Evolutionary conservation across 2,329 filamentous ascomycete genomes (phyloP).

Genomic region (Trichophyton simii): DNA sequence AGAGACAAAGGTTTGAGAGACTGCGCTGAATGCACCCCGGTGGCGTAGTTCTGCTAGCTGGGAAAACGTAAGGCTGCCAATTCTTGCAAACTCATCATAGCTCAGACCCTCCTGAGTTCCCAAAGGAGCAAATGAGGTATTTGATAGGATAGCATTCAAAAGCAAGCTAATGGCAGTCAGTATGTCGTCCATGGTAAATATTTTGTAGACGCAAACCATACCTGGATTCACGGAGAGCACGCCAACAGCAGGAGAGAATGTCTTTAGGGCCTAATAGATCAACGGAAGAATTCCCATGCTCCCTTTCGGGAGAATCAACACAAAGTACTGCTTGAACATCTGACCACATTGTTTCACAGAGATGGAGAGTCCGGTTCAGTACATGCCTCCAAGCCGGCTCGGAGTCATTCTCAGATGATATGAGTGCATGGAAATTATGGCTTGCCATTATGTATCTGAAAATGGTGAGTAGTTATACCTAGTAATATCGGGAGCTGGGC

Average conservation of each 20-base stretch:
- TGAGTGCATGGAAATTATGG: slow-evolving; percentile 24
- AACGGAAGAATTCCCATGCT: slow-evolving; percentile 53
- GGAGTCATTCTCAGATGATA: slow-evolving; percentile 18
- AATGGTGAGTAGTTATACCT: slow-evolving; percentile 2
- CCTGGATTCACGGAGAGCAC: slow-evolving; percentile 90
- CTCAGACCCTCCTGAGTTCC: slow-evolving; percentile 37
- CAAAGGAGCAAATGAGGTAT: slow-evolving; percentile 38
- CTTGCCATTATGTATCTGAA: slow-evolving; percentile 39
- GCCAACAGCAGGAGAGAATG: slow-evolving; percentile 85
- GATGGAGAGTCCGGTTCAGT: slow-evolving; percentile 42
- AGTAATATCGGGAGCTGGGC: too few species aligned
- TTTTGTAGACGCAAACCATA: slow-evolving; percentile 27
- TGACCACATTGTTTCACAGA: slow-evolving; percentile 61
- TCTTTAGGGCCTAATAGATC: slow-evolving; percentile 70
- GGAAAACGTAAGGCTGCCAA: slow-evolving; percentile 65
- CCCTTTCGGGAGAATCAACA: slow-evolving; percentile 83
- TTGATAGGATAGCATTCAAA: slow-evolving; percentile 49
- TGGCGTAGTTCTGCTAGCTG: slow-evolving; percentile 77
- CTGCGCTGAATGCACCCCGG: slow-evolving; percentile 84
- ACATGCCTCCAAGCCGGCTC: slow-evolving; percentile 21
- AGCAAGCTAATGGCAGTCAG: slow-evolving; percentile 48
- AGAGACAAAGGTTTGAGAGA: slow-evolving; percentile 71
- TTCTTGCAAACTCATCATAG: slow-evolving; percentile 46
- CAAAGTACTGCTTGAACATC: slow-evolving; percentile 68
- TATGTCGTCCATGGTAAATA: slow-evolving; percentile 1